phyloP scores from a whole-genome alignment of 805 yeast genomes.

The Candida anglica region DNA sequence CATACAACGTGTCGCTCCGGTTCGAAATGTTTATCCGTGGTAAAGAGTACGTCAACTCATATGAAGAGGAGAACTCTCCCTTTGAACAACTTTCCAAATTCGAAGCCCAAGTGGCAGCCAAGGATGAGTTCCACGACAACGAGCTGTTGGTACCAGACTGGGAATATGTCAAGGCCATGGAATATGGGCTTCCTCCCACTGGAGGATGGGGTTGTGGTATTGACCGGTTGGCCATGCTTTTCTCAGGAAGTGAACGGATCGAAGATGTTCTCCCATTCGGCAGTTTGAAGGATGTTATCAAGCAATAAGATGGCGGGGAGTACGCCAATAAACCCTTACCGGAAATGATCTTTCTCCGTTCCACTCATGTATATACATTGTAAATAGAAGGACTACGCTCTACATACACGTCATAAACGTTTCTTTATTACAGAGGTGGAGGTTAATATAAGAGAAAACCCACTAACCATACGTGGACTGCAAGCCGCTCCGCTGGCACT shows the following conservation, averaged over 20 bases:
- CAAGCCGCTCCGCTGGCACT: too few species aligned
- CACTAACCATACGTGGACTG: too few species aligned
- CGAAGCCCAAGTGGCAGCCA: slow-evolving; percentile 48
- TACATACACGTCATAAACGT: background rate
- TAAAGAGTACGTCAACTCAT: slow-evolving; percentile 83
- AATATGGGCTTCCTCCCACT: slow-evolving; percentile 94
- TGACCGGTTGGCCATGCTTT: slow-evolving; percentile 80
- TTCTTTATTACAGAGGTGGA: background rate
- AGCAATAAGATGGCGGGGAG: too few species aligned
- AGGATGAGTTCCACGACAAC: slow-evolving; percentile 45
- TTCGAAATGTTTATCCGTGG: slow-evolving; percentile 84
- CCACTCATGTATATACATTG: slow-evolving; percentile 2
- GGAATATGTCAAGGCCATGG: slow-evolving; percentile 70
- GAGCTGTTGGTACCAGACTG: slow-evolving; percentile 73
- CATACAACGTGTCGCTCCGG: slow-evolving; percentile 52
- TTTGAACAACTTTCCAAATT: slow-evolving; percentile 64
- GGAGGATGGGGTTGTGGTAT: slow-evolving; percentile 98
- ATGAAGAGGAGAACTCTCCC: slow-evolving; percentile 95
- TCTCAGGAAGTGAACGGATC: slow-evolving; percentile 62
- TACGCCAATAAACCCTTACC: too few species aligned
- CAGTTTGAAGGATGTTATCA: slow-evolving; percentile 61
- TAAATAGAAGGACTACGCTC: background rate
- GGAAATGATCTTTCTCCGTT: too few species aligned
- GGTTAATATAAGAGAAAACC: too few species aligned
- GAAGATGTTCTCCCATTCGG: slow-evolving; percentile 78